Evolutionary conservation across 768 basidiomycete species (phyloP), one percentile per base, ranked within the genome.

Genomic region (Candolleomyces aberdarensis): DNA sequence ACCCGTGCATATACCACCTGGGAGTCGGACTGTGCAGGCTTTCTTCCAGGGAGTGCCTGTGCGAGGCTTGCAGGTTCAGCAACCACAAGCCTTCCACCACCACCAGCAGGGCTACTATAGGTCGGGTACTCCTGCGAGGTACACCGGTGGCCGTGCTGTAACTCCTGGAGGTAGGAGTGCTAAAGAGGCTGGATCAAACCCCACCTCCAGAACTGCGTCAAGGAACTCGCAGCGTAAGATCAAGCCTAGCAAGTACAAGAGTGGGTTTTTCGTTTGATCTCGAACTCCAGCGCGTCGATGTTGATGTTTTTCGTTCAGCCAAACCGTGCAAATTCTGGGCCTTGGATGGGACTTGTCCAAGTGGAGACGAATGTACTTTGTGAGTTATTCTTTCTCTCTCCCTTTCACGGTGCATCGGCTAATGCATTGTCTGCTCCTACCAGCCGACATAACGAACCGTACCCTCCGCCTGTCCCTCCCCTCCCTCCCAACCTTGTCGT

Each of bases 311-410:
- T 40, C 48, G n/a, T 22, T n/a, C 56, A 87, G 86, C 85, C 1
- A 87, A 87, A 61, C 81, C 80, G 29, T 88, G 86, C 71, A 84
- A 81, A 67, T 87, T 82, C 67, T 84, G 76, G 65, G 72, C 72
- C 29, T 64, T 70, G 1, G 79, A 76, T 39, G 78, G 76, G 17
- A 71, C 71, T 26, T 88, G 86, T 66, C 78, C 82, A 1, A 81
- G 77, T 63, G 85, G 85, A 11, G 76, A 75, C 57, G 74, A 71
- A 19, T 88, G 86, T 63, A 86, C 83, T 31, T 88, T 87, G 86
- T 86, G 52, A 71, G 85, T 73, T 3, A 15, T 13, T 3, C 22
- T 19, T 2, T 39, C n/a, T 17, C 19, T 41, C 47, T 40, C 31
- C 5, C 52, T 47, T 51, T 41, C 29, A 29, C 17, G 39, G 58